phyloP scores from a whole-genome alignment of 371 early-diverging fungal genomes.

The Mucor circinelloides region DNA sequence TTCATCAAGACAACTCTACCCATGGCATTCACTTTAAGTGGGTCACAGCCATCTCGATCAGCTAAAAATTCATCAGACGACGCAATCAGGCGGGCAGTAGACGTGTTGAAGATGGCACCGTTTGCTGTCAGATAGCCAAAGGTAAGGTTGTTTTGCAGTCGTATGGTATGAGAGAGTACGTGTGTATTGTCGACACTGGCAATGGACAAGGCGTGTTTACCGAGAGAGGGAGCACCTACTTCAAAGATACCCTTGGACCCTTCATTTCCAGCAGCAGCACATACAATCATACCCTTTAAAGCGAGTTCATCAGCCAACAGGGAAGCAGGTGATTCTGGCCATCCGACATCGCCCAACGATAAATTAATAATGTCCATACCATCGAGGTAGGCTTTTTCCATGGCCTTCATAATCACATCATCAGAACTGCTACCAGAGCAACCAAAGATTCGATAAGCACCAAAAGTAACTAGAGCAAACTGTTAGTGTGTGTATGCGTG shows the following conservation, averaged over 20 bases:
- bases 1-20: constrained; percentile 60
- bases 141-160: neutral
- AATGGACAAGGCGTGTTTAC: constrained; percentile 61
- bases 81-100: constrained; percentile 21
- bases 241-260: constrained; percentile 68
- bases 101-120: constrained; percentile 21
- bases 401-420: constrained; percentile 73
- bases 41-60: constrained; percentile 53
- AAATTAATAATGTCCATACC: constrained; percentile 60
- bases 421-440: constrained; percentile 72
- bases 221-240: constrained; percentile 67
- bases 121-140: constrained; percentile 34
- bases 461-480: constrained; percentile 52
- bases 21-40: constrained; percentile 27
- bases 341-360: constrained; percentile 46
- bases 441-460: constrained; percentile 76
- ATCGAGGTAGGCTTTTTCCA: constrained; percentile 71
- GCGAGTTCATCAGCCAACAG: constrained; percentile 39
- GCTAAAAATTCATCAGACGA: constrained; percentile 21
- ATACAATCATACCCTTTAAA: constrained; percentile 38
- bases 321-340: constrained; percentile 49
- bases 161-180: constrained; percentile 35
- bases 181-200: constrained; percentile 73
- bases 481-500: too few relatives aligned
- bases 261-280: constrained; percentile 73